Evolutionary conservation across 2,329 filamentous ascomycete species (phyloP), one percentile per base, ranked within the genome.

Genomic region (Apiospora malaysiana): DNA sequence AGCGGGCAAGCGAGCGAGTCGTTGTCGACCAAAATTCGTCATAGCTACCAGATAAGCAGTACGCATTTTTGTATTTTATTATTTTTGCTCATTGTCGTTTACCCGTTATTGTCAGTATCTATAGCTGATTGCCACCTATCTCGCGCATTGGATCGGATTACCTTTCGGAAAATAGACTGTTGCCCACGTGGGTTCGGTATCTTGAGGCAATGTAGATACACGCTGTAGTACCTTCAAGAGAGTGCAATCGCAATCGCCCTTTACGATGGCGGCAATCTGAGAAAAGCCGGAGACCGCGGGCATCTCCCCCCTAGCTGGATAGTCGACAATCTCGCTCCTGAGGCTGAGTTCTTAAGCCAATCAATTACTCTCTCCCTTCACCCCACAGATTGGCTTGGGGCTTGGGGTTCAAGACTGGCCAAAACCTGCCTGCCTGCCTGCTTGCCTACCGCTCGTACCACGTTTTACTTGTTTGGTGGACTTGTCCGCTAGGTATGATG

Each of bases 331-430:
- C 56, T 32, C 56, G 56, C 32, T 56, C 12, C 32, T 40, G 56
- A 63, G 56, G 56, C 56, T 63, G 56, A 63, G 32, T 63, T 63
- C 6, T 40, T 40, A 40, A 63, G 56, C 56, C 56, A 63, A 63
- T 63, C 32, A 63, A 40, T 27, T n/a, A 12, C 32, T 4, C 32
- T 40, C 27, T n/a, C 32, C 27, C 16, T 40, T n/a, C 27, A 63
- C 56, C 56, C 56, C 56, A 63, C 56, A 63, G 56, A 63, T 40
- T 63, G 56, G 56, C 56, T 63, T 63, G 56, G 56, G 56, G 56
- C 56, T 63, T 63, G 56, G 56, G 56, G 56, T 63, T 59, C n/a
- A 63, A 59, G 37, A 32, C n/a, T n/a, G n/a, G n/a, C n/a, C n/a
- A n/a, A 59, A 59, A 59, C 27, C 51, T 59, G n/a, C n/a, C n/a